Percentiles rank a stretch among this genome's conserved stretches.
These are phyloP conservation scores for Gossypium longicalyx DNA, from an alignment of 345 rosid species.

Conservation along the genomic window DNA sequence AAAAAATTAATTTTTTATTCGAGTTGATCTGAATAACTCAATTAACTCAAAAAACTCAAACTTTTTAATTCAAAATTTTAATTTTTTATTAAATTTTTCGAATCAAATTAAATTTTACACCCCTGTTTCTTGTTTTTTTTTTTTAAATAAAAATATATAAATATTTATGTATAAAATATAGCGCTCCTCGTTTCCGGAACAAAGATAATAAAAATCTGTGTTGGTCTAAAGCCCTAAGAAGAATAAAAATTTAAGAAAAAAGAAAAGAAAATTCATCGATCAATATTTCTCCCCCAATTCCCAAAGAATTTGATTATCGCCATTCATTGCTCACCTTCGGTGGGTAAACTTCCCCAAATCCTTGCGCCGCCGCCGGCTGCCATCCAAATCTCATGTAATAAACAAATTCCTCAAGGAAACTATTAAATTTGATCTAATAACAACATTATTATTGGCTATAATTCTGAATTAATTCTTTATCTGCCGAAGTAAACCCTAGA, in stretches of 20 bases:
- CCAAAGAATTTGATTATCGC: not conserved
- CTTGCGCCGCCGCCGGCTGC: not conserved
- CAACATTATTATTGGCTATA: not conserved
- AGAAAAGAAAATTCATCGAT: not conserved
- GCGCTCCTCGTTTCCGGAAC: too few species aligned
- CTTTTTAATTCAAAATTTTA: too few species aligned
- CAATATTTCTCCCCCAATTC: not conserved
- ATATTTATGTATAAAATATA: too few species aligned
- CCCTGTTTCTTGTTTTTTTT: too few species aligned
- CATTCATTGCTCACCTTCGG: not conserved
- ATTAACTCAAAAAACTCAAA: too few species aligned
- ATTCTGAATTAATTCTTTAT: not conserved
- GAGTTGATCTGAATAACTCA: too few species aligned
- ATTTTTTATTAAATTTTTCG: accelerated
- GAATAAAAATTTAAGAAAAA: not conserved
- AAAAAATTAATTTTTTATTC: too few species aligned
- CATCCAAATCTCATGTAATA: not conserved
- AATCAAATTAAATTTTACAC: too few species aligned
- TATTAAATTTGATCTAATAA: not conserved
- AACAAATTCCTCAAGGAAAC: not conserved
- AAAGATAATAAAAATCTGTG: too few species aligned
- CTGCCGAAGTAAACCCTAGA: conserved; percentile 1
- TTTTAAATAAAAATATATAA: too few species aligned
- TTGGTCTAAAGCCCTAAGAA: not conserved
- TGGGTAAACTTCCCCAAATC: not conserved